Evolutionary conservation across 2,329 filamentous ascomycete species (phyloP), one percentile per base, ranked within the genome.

Genomic region (Pseudocercospora musae): DNA sequence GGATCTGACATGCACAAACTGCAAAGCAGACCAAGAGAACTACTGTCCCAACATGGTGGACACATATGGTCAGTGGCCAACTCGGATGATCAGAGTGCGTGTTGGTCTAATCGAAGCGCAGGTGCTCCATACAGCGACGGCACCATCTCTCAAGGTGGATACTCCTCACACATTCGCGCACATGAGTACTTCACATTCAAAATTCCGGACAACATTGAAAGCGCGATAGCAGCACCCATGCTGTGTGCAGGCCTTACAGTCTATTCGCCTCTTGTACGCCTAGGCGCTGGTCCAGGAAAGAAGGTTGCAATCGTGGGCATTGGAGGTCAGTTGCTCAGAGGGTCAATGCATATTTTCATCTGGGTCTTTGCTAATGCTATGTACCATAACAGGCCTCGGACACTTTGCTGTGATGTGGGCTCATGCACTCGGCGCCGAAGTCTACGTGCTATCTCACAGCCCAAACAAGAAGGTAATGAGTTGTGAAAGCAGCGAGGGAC

Each of bases 191-290:
- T 85, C 72, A 82, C 82, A 18, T 86, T 87, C 77, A 89, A 89
- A 72, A 93, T 96, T 66, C 92, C 91, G 37, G 90, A 92, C 31
- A 85, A 81, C 57, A 83, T 96, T 50, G 75, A 81, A 66, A 80
- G 76, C 62, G 74, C 75, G 23, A 77, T 87, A 56, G 90, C 88
- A 0, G 91, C 90, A 9, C 71, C 71, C 18, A 92, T 93, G 89
- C 83, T 95, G 69, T 96, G 92, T 77, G 92, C 90, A 44, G 92
- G 92, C 66, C 82, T 96, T 68, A 96, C 92, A 3, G 87, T 87
- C 62, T 96, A 87, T 79, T 89, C 85, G 63, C 91, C 92, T 1
- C 82, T 96, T 13, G 87, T 90, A 66, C 85, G 91, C 54, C 87
- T 92, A 72, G 89, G 89, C 21, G 84, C 84, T 63, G 89, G 89